A percentile compares a stretch with the other conserved stretches of the same genome.
Conservation (phyloP, 2,329 filamentous ascomycete genomes). For the Penicillium sp. region DNA sequence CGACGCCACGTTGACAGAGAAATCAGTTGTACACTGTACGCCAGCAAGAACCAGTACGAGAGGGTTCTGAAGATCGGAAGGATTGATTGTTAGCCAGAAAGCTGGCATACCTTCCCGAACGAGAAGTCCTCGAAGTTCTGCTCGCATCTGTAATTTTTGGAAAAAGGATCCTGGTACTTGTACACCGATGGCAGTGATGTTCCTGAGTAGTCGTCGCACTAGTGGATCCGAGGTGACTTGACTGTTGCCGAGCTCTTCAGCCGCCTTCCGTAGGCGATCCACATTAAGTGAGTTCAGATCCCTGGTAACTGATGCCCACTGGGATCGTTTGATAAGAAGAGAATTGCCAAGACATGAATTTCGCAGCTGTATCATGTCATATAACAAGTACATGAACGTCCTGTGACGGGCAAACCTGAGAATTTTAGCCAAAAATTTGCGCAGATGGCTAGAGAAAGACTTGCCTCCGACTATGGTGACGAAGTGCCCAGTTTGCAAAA, state of each 20-base stretch:
- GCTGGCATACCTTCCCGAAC: conserved; percentile 8
- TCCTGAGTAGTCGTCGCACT: background rate
- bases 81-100: conserved; percentile 9
- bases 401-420: background rate
- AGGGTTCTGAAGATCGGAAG: conserved; percentile 10
- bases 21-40: background rate
- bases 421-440: background rate
- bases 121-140: conserved; percentile 2
- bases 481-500: conserved; percentile 3
- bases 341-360: background rate
- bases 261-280: background rate
- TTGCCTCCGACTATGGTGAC: conserved; percentile 2
- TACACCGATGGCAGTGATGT: background rate
- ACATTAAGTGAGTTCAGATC: background rate
- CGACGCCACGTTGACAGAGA: background rate
- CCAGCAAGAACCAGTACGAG: conserved; percentile 3
- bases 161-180: background rate
- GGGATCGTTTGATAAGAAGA: background rate
- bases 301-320: background rate
- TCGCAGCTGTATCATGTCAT: background rate
- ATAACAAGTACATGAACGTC: background rate
- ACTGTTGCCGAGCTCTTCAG: background rate
- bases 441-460: too few relatives aligned
- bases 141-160: background rate
- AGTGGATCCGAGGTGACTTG: background rate